Evolutionary conservation across 2,329 filamentous ascomycete species (phyloP).

Genomic region (Venturia effusa): DNA sequence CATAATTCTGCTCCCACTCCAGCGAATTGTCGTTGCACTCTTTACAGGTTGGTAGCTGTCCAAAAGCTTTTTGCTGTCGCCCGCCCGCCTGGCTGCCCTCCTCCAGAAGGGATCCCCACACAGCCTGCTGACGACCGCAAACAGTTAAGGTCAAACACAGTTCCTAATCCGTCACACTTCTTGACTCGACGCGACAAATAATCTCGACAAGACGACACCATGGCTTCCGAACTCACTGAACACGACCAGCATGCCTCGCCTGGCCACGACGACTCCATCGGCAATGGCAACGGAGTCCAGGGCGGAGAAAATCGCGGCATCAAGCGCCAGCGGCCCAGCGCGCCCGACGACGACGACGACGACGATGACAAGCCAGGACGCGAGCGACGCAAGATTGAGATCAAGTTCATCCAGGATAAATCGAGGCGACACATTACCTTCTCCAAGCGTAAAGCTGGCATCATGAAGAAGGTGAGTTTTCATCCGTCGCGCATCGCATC

Average conservation of each 20-base stretch:
- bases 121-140: slow-evolving; percentile 23
- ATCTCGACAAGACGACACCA: slow-evolving; percentile 18
- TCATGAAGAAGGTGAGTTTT: slow-evolving; percentile 94
- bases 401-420: slow-evolving; percentile 99
- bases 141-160: slow-evolving; percentile 27
- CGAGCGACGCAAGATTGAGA: slow-evolving; percentile 98
- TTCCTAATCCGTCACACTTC: slow-evolving; percentile 26
- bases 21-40: slow-evolving; percentile 2
- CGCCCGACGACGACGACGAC: slow-evolving; percentile 87
- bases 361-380: slow-evolving; percentile 96
- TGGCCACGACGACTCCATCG: slow-evolving; percentile 38
- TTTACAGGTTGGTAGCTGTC: slow-evolving; percentile 4
- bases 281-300: slow-evolving; percentile 58
- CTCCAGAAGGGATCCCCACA: slow-evolving; percentile 23
- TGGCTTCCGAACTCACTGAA: slow-evolving; percentile 39
- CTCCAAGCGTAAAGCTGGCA: slow-evolving; percentile 98
- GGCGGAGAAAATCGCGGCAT: slow-evolving; percentile 63
- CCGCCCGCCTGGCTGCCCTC: background rate
- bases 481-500: slow-evolving; percentile 5
- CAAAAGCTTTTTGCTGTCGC: slow-evolving; percentile 1
- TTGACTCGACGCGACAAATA: slow-evolving; percentile 12
- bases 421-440: slow-evolving; percentile 99
- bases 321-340: slow-evolving; percentile 74
- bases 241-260: slow-evolving; percentile 41
- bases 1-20: background rate